phyloP scores from a whole-genome alignment of 2,329 filamentous ascomycete species.

The Lachnellula willkommii region DNA sequence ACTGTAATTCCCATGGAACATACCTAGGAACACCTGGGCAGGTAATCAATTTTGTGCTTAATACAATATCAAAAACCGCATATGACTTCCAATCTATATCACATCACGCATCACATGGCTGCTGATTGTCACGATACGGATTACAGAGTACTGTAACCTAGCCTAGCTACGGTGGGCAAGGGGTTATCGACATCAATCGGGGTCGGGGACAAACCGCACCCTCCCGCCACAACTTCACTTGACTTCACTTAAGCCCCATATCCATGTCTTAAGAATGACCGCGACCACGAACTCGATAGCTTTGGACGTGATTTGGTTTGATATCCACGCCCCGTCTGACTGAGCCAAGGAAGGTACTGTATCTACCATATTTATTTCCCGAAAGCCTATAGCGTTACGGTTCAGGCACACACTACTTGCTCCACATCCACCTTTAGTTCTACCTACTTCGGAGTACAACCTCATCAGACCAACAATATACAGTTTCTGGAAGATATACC shows the following conservation, averaged over 20 bases:
- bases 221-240: background rate
- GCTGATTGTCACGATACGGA: too few relatives aligned
- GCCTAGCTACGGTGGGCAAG: too few relatives aligned
- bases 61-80: too few relatives aligned
- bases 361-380: background rate
- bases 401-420: background rate
- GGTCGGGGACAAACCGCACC: too few relatives aligned
- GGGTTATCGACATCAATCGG: too few relatives aligned
- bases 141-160: too few relatives aligned
- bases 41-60: too few relatives aligned
- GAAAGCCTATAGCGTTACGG: background rate
- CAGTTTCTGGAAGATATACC: conserved; percentile 6
- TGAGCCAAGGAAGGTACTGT: background rate
- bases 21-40: too few relatives aligned
- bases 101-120: too few relatives aligned
- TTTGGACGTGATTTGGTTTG: background rate
- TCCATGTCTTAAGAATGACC: background rate
- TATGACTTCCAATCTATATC: too few relatives aligned
- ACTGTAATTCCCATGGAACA: too few relatives aligned
- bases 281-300: background rate
- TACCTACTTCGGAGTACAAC: background rate
- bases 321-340: conserved; percentile 1
- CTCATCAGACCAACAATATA: conserved; percentile 2
- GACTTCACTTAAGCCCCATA: background rate
- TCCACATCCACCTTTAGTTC: background rate